Evolutionary conservation across 2,329 filamentous ascomycete species (phyloP).

Genomic region (Diaporthe sp.): DNA sequence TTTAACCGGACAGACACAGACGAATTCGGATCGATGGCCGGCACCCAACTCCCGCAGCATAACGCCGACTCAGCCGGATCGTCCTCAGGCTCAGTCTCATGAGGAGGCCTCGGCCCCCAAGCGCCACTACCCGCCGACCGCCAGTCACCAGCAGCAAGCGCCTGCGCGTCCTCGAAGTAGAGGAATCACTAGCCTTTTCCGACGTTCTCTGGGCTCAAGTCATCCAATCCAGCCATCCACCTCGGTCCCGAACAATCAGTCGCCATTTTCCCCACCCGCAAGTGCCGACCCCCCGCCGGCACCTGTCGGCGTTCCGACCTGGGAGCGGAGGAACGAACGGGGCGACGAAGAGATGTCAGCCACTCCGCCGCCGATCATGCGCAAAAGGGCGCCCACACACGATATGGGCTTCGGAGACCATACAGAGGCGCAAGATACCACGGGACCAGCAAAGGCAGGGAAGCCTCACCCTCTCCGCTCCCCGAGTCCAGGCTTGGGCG

Average conservation of each 20-base stretch:
- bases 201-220: conserved; percentile 31
- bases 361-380: conserved; percentile 34
- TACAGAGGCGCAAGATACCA: background rate
- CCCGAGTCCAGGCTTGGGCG: conserved; percentile 28
- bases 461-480: conserved; percentile 5
- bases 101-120: conserved; percentile 42
- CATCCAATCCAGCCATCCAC: conserved; percentile 23
- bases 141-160: conserved; percentile 45
- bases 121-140: conserved; percentile 36
- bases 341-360: conserved; percentile 29
- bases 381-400: conserved; percentile 12
- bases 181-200: conserved; percentile 32
- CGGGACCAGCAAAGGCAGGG: background rate
- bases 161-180: conserved; percentile 31
- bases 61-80: conserved; percentile 35
- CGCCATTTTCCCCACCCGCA: conserved; percentile 28
- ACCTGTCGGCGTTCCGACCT: conserved; percentile 25
- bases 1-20: background rate
- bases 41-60: background rate
- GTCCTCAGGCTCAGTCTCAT: conserved; percentile 42
- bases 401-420: background rate
- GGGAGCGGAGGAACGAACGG: conserved; percentile 28
- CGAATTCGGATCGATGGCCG: conserved; percentile 16
- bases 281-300: background rate
- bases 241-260: conserved; percentile 26